These are phyloP conservation scores for Amanita muscaria DNA, from an alignment of 768 basidiomycete genomes.

Conservation along the genomic window DNA sequence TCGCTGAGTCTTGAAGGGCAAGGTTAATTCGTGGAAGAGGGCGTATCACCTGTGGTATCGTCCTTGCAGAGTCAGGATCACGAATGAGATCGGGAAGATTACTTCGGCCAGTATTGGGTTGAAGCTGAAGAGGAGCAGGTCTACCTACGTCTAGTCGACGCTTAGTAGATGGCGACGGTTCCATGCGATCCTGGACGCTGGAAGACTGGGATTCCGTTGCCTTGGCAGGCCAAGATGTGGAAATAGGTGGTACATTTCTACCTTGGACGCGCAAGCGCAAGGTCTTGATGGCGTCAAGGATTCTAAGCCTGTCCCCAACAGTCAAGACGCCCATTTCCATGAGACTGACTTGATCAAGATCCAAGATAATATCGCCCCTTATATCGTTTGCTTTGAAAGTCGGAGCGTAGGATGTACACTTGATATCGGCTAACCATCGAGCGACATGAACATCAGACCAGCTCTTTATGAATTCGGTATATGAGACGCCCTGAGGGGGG, in stretches of 20 bases:
- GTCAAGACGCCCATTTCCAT: slow-evolving; percentile 87
- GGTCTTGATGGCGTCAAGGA: slow-evolving; percentile 75
- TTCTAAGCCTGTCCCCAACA: slow-evolving; percentile 87
- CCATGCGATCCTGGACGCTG: slow-evolving; percentile 2
- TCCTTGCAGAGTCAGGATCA: slow-evolving; percentile 53
- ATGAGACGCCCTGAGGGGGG: slow-evolving; percentile 49
- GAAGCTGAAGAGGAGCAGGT: slow-evolving; percentile 77
- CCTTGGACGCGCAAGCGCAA: slow-evolving; percentile 52
- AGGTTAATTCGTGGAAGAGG: slow-evolving; percentile 41
- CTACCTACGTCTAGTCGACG: slow-evolving; percentile 53
- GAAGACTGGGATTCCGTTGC: slow-evolving; percentile 4
- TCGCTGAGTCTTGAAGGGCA: slow-evolving; percentile 22
- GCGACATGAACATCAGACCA: slow-evolving; percentile 69
- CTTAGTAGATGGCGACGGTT: slow-evolving; percentile 1
- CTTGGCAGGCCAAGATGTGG: slow-evolving; percentile 7
- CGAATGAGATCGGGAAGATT: slow-evolving; percentile 71
- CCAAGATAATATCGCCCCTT: slow-evolving; percentile 82
- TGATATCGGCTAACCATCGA: slow-evolving; percentile 72
- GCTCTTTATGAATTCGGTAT: slow-evolving; percentile 54
- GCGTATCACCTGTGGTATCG: slow-evolving; percentile 27
- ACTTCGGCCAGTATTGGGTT: slow-evolving; percentile 35
- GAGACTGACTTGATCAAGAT: slow-evolving; percentile 78
- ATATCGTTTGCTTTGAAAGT: slow-evolving; percentile 85
- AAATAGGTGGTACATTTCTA: slow-evolving; percentile 12
- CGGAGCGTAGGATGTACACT: slow-evolving; percentile 57